Base-by-base conservation (phyloP, 768 basidiomycete genomes). In the Arthromyces matolae region DNA sequence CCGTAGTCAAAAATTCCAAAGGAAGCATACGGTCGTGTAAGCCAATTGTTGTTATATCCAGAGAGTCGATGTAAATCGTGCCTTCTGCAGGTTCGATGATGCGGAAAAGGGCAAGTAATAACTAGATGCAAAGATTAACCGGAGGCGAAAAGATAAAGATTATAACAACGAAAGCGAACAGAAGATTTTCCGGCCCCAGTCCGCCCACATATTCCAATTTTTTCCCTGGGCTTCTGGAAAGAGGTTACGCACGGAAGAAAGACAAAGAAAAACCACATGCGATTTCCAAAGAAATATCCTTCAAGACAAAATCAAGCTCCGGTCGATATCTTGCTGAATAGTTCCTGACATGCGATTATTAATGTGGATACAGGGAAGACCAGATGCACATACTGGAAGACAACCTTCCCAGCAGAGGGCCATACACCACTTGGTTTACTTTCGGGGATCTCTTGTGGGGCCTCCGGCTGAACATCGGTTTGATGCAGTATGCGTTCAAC, bases 401-500 rank as follows among this genome's bases (percentile, higher is more conserved):
- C 82, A 24, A 97, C 76, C 33, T 68, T 61, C 4, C 95, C 94
- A 13, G 74, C 58, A 0, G 72, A 67, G 0, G 94, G 95, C 95
- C 95, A 97, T 12, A 57, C 55, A 1, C 63, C 60, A 25, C 62
- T 57, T 0, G 85, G 83, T 38, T 81, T 76, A 9, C 62, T 66
- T 18, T 82, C 82, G 0, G 79, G 75, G 14, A 89, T 69, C 50
- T 89, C 84, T 34, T 78, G 75, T 0, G 87, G 80, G 1, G 88
- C 91, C 65, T 97, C 94, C 0, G 83, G 71, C 14, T 71, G 58
- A 14, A 95, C 72, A 6, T 84, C 72, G 22, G 82, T 83, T 58
- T 96, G 94, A 57, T 93, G 84, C 22, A 89, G 64, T 43, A 94
- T 86, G 5, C 92, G 83, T 63, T 95, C 93, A 13, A 91, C 87